phyloP scores from a whole-genome alignment of 2,329 filamentous ascomycete species.

The Byssothecium circinans region DNA sequence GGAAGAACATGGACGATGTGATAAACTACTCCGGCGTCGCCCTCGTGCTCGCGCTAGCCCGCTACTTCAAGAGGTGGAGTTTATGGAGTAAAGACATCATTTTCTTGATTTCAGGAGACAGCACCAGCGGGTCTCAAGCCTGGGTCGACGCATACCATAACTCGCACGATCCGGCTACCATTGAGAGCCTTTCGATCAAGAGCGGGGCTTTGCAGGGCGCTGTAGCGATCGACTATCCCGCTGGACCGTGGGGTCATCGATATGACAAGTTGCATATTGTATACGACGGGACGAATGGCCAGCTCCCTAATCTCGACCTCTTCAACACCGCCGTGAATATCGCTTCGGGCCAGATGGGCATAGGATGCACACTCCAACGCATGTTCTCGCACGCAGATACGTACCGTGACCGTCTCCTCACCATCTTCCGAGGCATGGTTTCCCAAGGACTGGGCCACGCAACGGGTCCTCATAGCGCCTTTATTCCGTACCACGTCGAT shows the following conservation, averaged over 20 bases:
- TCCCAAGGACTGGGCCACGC: slow-evolving; percentile 87
- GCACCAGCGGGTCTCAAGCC: slow-evolving; percentile 84
- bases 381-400: slow-evolving; percentile 77
- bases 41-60: slow-evolving; percentile 79
- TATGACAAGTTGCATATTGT: slow-evolving; percentile 89
- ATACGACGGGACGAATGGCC: slow-evolving; percentile 94
- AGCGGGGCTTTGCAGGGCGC: slow-evolving; percentile 91
- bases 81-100: slow-evolving; percentile 99
- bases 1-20: slow-evolving; percentile 77
- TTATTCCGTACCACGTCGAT: slow-evolving; percentile 97
- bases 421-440: slow-evolving; percentile 90
- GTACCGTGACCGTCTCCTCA: slow-evolving; percentile 80
- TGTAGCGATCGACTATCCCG: slow-evolving; percentile 87
- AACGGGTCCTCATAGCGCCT: slow-evolving; percentile 88
- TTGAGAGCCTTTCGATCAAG: slow-evolving; percentile 81
- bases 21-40: slow-evolving; percentile 87
- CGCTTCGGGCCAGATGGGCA: slow-evolving; percentile 88
- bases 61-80: slow-evolving; percentile 97
- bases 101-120: slow-evolving; percentile 84
- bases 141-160: slow-evolving; percentile 99
- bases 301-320: slow-evolving; percentile 91
- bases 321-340: slow-evolving; percentile 93
- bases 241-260: slow-evolving; percentile 66
- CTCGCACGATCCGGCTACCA: slow-evolving; percentile 69
- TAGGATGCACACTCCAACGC: slow-evolving; percentile 78